Conservation (phyloP, 2,329 filamentous ascomycete species). For the Sclerotinia glacialis region DNA sequence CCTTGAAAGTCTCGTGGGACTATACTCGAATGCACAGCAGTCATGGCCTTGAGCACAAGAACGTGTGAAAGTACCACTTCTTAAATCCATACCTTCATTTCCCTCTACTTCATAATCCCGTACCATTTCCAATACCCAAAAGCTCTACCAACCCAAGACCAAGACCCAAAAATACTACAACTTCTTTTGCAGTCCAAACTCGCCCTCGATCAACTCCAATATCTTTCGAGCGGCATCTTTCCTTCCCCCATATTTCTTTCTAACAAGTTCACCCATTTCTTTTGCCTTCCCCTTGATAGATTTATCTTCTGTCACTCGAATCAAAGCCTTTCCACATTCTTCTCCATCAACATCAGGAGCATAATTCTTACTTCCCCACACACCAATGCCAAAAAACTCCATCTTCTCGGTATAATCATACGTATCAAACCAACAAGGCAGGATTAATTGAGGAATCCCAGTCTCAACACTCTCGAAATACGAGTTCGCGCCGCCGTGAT, state of each 20-base stretch:
- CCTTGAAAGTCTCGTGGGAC: not conserved
- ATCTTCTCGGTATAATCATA: constrained; percentile 47
- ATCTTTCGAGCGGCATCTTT: constrained; percentile 13
- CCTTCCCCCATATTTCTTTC: constrained; percentile 11
- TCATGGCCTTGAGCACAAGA: not conserved
- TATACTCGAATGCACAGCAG: not conserved
- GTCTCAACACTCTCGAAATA: constrained; percentile 45
- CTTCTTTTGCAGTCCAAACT: not conserved
- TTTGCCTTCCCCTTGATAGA: not conserved
- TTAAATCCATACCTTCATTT: not conserved
- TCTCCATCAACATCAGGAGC: not conserved
- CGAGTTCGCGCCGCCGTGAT: constrained; percentile 45
- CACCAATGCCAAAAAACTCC: constrained; percentile 45
- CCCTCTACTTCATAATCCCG: too few relatives aligned
- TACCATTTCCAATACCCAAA: not conserved
- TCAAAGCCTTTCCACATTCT: constrained; percentile 1
- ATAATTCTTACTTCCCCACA: constrained; percentile 10
- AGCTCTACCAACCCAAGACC: not conserved
- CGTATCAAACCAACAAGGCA: constrained; percentile 48
- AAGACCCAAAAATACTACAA: not conserved
- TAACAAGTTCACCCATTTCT: constrained; percentile 3
- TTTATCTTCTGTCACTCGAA: not conserved
- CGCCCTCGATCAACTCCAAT: constrained; percentile 9
- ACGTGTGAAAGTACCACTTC: not conserved
- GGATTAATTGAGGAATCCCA: constrained; percentile 47